Conservation (phyloP, 768 basidiomycete genomes). For the Glaciozyma antarctica region DNA sequence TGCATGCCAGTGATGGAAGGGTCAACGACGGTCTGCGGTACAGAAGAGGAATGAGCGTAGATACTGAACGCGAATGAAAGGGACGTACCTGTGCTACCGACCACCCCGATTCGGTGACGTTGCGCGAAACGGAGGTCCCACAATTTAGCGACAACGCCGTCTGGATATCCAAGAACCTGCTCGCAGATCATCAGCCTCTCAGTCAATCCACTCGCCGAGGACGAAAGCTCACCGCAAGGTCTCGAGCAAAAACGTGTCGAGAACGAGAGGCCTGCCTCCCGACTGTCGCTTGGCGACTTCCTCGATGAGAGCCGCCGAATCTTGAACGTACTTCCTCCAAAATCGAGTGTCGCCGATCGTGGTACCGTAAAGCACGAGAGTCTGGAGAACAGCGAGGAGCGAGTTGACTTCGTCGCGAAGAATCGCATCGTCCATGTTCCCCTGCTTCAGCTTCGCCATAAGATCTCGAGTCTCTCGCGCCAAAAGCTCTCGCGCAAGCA, state of each 20-base stretch:
- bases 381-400: background rate
- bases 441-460: background rate
- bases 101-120: background rate
- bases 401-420: background rate
- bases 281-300: background rate
- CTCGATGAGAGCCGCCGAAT: background rate
- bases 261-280: background rate
- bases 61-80: background rate
- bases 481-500: background rate
- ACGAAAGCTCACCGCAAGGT: background rate
- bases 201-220: background rate
- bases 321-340: background rate
- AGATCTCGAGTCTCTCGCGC: background rate
- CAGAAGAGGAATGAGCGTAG: background rate
- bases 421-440: background rate
- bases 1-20: background rate
- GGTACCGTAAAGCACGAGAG: background rate
- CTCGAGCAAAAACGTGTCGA: constrained; percentile 2
- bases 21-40: background rate
- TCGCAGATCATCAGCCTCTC: too few relatives aligned
- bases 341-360: background rate
- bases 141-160: background rate
- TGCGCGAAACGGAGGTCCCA: background rate
- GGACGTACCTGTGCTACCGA: background rate
- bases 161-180: background rate